phyloP scores from a whole-genome alignment of 1,139 yeast species.

The Yamadazyma kanchanaburiensis region DNA sequence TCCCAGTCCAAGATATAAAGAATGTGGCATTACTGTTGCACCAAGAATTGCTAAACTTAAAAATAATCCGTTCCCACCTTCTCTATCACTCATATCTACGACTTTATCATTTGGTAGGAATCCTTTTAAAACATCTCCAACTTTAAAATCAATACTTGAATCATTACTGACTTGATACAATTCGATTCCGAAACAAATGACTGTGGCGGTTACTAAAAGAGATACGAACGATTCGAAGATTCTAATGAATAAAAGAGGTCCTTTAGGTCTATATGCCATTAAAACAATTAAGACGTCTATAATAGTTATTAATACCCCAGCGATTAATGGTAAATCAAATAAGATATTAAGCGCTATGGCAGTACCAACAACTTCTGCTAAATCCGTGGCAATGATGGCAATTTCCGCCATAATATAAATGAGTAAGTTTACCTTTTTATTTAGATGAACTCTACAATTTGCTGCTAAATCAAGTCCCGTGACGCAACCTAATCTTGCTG shows the following conservation, averaged over 20 bases:
- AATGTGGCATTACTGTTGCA: conserved; percentile 98
- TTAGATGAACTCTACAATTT: conserved; percentile 75
- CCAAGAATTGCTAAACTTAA: conserved; percentile 89
- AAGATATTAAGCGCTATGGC: conserved; percentile 86
- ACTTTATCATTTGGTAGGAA: conserved; percentile 75
- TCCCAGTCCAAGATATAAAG: conserved; percentile 87
- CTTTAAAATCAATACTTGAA: conserved; percentile 45
- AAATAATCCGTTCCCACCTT: conserved; percentile 71
- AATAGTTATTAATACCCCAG: conserved; percentile 80
- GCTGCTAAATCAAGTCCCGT: conserved; percentile 90
- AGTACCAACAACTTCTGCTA: conserved; percentile 93
- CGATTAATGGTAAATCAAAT: conserved; percentile 68
- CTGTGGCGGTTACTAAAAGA: conserved; percentile 74
- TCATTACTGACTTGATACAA: conserved; percentile 63
- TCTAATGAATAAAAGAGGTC: conserved; percentile 74
- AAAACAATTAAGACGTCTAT: conserved; percentile 81
- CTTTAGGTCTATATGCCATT: conserved; percentile 86
- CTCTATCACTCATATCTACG: conserved; percentile 53
- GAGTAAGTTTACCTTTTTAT: conserved; percentile 55
- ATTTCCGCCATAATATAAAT: conserved; percentile 77
- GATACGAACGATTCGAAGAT: conserved; percentile 82
- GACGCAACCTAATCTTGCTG: conserved; percentile 84
- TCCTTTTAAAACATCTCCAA: conserved; percentile 61
- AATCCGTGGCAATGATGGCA: conserved; percentile 88
- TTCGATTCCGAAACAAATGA: conserved; percentile 80